phyloP scores from a whole-genome alignment of 805 yeast species.

The Starmerella tilneyi region DNA sequence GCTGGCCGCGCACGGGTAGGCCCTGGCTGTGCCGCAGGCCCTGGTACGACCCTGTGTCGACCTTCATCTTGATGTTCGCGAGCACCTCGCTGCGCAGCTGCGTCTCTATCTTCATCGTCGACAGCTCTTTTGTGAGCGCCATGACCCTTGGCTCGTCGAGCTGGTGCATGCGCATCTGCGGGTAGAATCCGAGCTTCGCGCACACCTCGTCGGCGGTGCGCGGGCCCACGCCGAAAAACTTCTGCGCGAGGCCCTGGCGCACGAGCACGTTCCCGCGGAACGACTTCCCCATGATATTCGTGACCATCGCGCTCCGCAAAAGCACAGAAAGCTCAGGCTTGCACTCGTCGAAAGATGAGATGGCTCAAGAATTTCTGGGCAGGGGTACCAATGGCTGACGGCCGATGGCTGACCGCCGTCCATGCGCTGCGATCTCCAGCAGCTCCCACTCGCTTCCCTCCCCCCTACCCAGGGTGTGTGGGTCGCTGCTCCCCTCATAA shows the following conservation, averaged over 20 bases:
- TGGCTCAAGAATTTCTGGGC: background rate
- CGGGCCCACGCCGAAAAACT: slow-evolving; percentile 80
- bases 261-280: slow-evolving; percentile 31
- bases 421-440: too few species aligned
- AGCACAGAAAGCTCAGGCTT: background rate
- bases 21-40: slow-evolving; percentile 87
- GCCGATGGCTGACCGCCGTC: too few species aligned
- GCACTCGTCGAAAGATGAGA: background rate
- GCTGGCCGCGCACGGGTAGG: slow-evolving; percentile 75
- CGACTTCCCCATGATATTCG: slow-evolving; percentile 33
- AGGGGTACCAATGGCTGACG: too few species aligned
- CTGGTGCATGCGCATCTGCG: slow-evolving; percentile 89
- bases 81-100: slow-evolving; percentile 50
- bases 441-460: too few species aligned
- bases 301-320: slow-evolving; percentile 26
- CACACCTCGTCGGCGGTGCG: slow-evolving; percentile 64
- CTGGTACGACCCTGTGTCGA: slow-evolving; percentile 69
- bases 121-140: slow-evolving; percentile 76
- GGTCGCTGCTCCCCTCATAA: too few species aligned
- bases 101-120: slow-evolving; percentile 74
- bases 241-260: slow-evolving; percentile 57
- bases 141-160: slow-evolving; percentile 77
- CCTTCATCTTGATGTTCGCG: slow-evolving; percentile 68
- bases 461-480: too few species aligned
- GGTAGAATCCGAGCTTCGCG: slow-evolving; percentile 82